Conservation (phyloP, 2,329 filamentous ascomycete species). For the Cordyceps fumosorosea region DNA sequence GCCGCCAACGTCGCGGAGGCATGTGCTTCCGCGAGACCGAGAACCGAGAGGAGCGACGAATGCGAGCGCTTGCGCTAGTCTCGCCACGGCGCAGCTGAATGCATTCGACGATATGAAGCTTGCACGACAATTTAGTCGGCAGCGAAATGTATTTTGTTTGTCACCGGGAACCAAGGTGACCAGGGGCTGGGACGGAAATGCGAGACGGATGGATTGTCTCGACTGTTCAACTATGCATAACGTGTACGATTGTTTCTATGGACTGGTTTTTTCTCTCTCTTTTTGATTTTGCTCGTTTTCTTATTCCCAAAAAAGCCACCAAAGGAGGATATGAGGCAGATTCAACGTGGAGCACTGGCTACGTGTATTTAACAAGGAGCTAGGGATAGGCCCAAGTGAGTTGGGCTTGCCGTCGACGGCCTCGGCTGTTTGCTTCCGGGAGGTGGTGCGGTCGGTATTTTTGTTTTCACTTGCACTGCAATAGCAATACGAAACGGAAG, state of each 20-base stretch:
- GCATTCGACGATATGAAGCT: not conserved
- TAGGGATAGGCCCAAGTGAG: not conserved
- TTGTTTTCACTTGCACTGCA: constrained; percentile 13
- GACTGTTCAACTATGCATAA: constrained; percentile 15
- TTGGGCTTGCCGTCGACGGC: constrained; percentile 8
- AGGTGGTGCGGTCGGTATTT: constrained; percentile 10
- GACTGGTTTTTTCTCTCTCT: constrained; percentile 13
- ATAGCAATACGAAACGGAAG: constrained; percentile 9
- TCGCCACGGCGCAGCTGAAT: constrained; percentile 3
- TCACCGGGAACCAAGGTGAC: not conserved
- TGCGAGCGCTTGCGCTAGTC: not conserved
- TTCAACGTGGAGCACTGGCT: not conserved
- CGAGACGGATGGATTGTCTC: constrained; percentile 13
- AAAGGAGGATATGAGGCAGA: constrained; percentile 1
- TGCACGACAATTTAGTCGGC: not conserved
- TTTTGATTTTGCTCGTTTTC: constrained; percentile 14
- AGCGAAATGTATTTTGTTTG: constrained; percentile 11
- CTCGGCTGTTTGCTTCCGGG: constrained; percentile 11
- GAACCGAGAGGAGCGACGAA: constrained; percentile 2
- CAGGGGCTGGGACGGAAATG: constrained; percentile 5
- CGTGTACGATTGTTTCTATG: constrained; percentile 16
- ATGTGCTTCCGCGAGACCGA: constrained; percentile 1
- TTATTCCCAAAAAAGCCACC: constrained; percentile 10
- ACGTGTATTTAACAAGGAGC: not conserved
- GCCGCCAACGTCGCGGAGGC: constrained; percentile 2